Percentiles rank a stretch among this genome's conserved stretches.
phyloP scores from a whole-genome alignment of 495 filamentous ascomycete species.

The Xylaria scruposa region DNA sequence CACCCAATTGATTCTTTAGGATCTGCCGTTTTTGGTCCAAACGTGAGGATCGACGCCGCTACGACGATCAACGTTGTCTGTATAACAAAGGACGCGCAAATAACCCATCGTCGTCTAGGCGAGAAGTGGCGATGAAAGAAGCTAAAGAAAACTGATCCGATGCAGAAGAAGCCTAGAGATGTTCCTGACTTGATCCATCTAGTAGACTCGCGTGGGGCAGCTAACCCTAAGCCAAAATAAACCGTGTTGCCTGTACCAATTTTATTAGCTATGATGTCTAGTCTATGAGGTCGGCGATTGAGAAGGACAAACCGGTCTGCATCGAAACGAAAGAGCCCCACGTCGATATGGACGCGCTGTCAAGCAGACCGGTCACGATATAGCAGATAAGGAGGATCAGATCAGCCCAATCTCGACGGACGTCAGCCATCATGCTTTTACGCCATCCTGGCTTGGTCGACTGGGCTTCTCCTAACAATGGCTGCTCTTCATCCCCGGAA shows the following conservation, averaged over 20 bases:
- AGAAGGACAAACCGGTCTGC: slow-evolving; percentile 67
- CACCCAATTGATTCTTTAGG: slow-evolving; percentile 57
- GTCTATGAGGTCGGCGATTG: background rate
- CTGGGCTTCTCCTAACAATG: slow-evolving; percentile 43
- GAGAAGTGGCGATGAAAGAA: slow-evolving; percentile 65
- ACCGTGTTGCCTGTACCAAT: slow-evolving; percentile 66
- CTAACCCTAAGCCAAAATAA: slow-evolving; percentile 72
- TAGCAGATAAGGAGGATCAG: slow-evolving; percentile 70
- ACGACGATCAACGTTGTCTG: slow-evolving; percentile 60
- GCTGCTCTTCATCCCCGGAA: slow-evolving; percentile 47
- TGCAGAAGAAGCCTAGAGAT: slow-evolving; percentile 70
- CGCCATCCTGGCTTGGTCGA: slow-evolving; percentile 36
- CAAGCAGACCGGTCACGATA: slow-evolving; percentile 74
- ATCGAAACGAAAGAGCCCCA: slow-evolving; percentile 82
- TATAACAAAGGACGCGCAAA: slow-evolving; percentile 64
- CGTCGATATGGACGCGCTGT: slow-evolving; percentile 72
- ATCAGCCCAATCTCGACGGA: slow-evolving; percentile 64
- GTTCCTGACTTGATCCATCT: slow-evolving; percentile 71
- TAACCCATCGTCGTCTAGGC: slow-evolving; percentile 64
- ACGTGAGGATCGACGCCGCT: slow-evolving; percentile 66
- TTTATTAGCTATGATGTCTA: background rate
- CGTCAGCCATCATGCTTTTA: slow-evolving; percentile 53
- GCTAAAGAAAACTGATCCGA: slow-evolving; percentile 70
- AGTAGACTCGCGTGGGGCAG: slow-evolving; percentile 57
- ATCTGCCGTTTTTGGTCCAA: slow-evolving; percentile 38